Evolutionary conservation across 805 yeast species (phyloP), one percentile per base, ranked within the genome.

Genomic region (Metschnikowia cerradonensis): DNA sequence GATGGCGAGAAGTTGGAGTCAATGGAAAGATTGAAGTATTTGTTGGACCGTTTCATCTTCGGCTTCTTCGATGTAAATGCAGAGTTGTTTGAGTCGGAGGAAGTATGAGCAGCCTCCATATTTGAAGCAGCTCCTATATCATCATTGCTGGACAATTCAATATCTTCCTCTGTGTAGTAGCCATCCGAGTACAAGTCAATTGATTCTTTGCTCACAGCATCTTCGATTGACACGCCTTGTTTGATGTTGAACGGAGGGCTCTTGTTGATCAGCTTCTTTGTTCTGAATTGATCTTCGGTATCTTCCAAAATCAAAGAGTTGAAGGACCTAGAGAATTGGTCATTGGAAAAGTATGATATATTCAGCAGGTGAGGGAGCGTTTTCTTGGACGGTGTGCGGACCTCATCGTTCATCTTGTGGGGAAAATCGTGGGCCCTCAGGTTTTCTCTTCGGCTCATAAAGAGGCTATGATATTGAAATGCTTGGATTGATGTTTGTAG

Each of bases 211-310:
- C 48, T 57, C 2, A 56, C 41, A n/a, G 61, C 60, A 32, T 59
- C 63, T 7, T 52, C 61, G 22, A 50, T 49, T 32, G 57, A 58
- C n/a, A 55, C 48, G 53, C 63, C 68, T 26, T 65, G 64, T 48
- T 71, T 71, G 45, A 70, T 63, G 52, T 71, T 71, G 58, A 72
- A 72, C 1, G 76, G 75, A 10, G 77, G 77, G 17, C 73, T 68
- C 56, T 72, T 73, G 52, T 68, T 72, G 40, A 71, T 59, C 26
- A 53, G 59, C 48, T 63, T 63, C 50, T 58, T 60, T 26, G 43
- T 42, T 33, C 45, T 51, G 14, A 30, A 30, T 32, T 61, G 67
- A 31, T 66, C 67, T 6, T 60, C 63, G 41, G 60, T 52, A 51
- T 72, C 77, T 32, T 71, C 75, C 40, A 73, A 56, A 10, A 73